A percentile compares a stretch with the other conserved stretches of the same genome.
Evolutionary conservation across 2,329 filamentous ascomycete species (phyloP).

Genomic region (Claviceps cyperi): DNA sequence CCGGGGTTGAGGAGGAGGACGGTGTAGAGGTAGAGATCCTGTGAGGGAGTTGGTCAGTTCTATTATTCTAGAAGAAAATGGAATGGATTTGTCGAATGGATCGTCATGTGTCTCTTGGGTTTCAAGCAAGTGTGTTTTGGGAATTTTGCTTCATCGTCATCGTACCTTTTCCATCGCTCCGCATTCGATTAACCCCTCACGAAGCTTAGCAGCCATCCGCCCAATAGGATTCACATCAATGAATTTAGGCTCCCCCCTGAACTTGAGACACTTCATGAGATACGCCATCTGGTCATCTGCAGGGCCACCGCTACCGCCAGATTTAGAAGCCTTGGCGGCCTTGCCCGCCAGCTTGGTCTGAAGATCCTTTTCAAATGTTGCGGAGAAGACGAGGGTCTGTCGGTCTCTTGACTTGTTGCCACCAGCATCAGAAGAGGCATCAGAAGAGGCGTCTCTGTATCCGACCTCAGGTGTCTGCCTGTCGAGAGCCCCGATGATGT

Average conservation of each 20-base stretch:
- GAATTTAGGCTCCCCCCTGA: slow-evolving; percentile 74
- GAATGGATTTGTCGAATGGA: not conserved
- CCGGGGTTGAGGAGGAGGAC: slow-evolving; percentile 71
- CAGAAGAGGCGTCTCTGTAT: slow-evolving; percentile 25
- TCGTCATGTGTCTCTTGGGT: no score
- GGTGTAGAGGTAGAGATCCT: slow-evolving; percentile 87
- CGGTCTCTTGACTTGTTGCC: slow-evolving; percentile 37
- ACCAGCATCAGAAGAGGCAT: slow-evolving; percentile 24
- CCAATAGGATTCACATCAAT: slow-evolving; percentile 81
- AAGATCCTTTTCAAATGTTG: slow-evolving; percentile 82
- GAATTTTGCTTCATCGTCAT: not conserved
- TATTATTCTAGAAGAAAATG: not conserved
- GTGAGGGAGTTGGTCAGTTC: slow-evolving; percentile 9
- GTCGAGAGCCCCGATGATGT: slow-evolving; percentile 73
- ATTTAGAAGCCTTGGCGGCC: slow-evolving; percentile 29
- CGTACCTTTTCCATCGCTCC: slow-evolving; percentile 78
- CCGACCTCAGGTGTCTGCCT: slow-evolving; percentile 48
- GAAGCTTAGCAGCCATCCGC: slow-evolving; percentile 75
- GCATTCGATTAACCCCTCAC: slow-evolving; percentile 85
- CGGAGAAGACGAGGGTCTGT: slow-evolving; percentile 92
- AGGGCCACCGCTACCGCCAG: slow-evolving; percentile 20
- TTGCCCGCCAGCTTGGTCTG: slow-evolving; percentile 85
- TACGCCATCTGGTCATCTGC: slow-evolving; percentile 84
- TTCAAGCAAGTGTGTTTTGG: no score
- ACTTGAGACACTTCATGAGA: slow-evolving; percentile 77